Conservation (phyloP, 176 grass and related monocot species). For the Paspalum notatum region DNA sequence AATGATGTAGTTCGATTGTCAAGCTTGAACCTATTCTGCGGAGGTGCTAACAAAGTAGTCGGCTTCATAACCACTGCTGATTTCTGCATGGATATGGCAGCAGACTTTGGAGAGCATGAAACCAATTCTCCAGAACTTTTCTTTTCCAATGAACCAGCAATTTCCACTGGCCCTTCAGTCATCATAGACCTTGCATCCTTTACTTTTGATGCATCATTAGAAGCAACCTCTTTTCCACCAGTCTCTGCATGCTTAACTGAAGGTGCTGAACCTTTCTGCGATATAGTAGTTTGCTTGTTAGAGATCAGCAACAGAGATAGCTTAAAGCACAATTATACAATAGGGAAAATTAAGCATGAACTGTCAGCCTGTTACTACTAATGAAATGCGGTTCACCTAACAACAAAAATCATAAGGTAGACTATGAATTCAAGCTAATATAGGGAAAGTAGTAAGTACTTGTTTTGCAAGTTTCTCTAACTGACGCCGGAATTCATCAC, state of each 20-base stretch:
- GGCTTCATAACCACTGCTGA: slow-evolving; percentile 40
- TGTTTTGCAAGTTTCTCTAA: slow-evolving; percentile 87
- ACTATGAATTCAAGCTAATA: slow-evolving; percentile 22
- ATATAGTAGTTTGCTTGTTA: slow-evolving; percentile 31
- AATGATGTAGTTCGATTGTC: slow-evolving; percentile 88
- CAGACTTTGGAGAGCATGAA: slow-evolving; percentile 51
- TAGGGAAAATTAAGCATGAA: not conserved
- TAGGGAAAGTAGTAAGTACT: slow-evolving; percentile 51
- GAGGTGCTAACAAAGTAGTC: slow-evolving; percentile 37
- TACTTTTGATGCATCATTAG: slow-evolving; percentile 48
- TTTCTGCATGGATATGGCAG: slow-evolving; percentile 50
- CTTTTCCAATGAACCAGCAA: slow-evolving; percentile 50
- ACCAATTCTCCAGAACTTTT: slow-evolving; percentile 51
- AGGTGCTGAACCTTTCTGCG: slow-evolving; percentile 59
- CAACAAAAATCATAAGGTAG: slow-evolving; percentile 11
- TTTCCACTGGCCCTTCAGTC: slow-evolving; percentile 35
- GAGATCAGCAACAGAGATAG: slow-evolving; percentile 18
- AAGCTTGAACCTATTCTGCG: slow-evolving; percentile 69
- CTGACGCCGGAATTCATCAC: slow-evolving; percentile 83
- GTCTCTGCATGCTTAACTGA: slow-evolving; percentile 53
- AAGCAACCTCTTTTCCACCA: slow-evolving; percentile 49
- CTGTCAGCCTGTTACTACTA: not conserved
- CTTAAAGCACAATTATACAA: not conserved
- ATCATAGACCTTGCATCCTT: slow-evolving; percentile 28
- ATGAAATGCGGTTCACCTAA: slow-evolving; percentile 18